Conservation (phyloP, 495 filamentous ascomycete species). For the Chaetomium cochliodes region DNA sequence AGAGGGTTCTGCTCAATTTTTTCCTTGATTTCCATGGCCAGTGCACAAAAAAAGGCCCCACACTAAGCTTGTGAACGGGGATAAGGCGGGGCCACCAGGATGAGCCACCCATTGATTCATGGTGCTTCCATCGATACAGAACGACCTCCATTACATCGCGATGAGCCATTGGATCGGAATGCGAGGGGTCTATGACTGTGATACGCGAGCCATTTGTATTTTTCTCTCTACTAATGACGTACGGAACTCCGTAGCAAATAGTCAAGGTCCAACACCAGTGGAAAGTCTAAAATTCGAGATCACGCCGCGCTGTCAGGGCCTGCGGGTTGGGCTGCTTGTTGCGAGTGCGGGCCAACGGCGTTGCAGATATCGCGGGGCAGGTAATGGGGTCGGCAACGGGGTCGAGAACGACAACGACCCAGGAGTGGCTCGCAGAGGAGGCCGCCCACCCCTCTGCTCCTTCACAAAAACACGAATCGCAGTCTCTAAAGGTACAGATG, state of each 20-base stretch:
- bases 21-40: constrained; percentile 22
- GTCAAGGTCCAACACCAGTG: no score
- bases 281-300: background rate
- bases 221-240: background rate
- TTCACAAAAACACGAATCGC: background rate
- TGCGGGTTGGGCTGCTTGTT: background rate
- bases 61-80: constrained; percentile 3
- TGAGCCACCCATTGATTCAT: background rate
- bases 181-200: background rate
- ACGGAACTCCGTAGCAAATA: background rate
- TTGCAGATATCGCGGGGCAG: background rate
- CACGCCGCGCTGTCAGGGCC: background rate
- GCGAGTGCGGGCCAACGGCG: background rate
- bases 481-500: background rate
- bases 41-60: constrained; percentile 29
- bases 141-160: background rate
- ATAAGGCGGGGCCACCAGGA: constrained; percentile 17
- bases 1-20: constrained; percentile 29
- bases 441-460: constrained; percentile 15
- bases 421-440: constrained; percentile 8
- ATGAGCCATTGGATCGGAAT: background rate
- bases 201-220: background rate
- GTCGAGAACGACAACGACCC: constrained; percentile 12
- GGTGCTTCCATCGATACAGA: no score
- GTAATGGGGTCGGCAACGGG: background rate